Evolutionary conservation across 208 protist species (phyloP), one percentile per base, ranked within the genome.

Genomic region (Acanthamoeba castellanii): DNA sequence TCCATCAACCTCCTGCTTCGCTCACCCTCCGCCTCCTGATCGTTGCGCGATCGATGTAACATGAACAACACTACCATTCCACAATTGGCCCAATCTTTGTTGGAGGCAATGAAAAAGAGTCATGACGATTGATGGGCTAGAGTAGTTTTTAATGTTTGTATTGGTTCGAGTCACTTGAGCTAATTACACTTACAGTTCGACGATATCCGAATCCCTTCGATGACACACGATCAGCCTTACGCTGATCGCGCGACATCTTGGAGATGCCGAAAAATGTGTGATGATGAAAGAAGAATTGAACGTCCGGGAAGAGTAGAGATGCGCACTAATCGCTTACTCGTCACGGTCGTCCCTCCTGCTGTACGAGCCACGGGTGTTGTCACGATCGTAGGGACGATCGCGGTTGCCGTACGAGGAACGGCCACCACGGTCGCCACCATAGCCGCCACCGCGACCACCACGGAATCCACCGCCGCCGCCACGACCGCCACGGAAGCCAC

Each of bases 321-420:
- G n/a, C 5, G 47, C 45, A 34, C 16, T 57, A 47, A 42, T 22
- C 47, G 74, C 88, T 66, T 74, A 74, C 42, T 93, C 47, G 88
- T 93, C 88, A 55, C 47, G 11, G 88, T 93, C 88, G 30, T 81
- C 27, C 11, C 37, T 22, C 50, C 66, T 66, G 22, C 61, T 52
- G 64, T 93, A 70, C 1, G 37, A 66, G 45, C 64, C 64, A 42
- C 88, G 88, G 88, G 42, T 93, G 37, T 78, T 78, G 66, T 93
- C 42, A 22, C 50, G 42, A 18, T 78, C 88, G 81, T 88, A 88
- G 45, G 81, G 81, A 78, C 59, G 42, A 30, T 74, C 45, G n/a
- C 66, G 50, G 59, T 74, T 78, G 66, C 88, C 64, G 88, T 76
- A 70, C 42, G 59, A 93, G n/a, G n/a, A 32, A 55, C 88, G n/a